Evolutionary conservation across 441 rosid genomes (phyloP).

Genomic region (Populus hybrid): DNA sequence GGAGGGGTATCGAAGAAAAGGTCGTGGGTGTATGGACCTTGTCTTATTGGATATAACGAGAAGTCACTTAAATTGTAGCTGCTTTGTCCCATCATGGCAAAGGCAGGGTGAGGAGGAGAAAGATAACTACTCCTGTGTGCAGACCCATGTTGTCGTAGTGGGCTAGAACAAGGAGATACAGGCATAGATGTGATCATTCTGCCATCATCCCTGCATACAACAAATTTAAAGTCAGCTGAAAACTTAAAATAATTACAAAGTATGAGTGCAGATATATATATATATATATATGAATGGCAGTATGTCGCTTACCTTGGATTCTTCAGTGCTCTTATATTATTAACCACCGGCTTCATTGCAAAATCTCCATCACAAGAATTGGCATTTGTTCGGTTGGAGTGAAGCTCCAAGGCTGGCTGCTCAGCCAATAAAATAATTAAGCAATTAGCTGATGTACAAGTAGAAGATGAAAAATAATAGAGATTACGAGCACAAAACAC

Average conservation of each 20-base stretch:
- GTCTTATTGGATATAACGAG: conserved; percentile 46
- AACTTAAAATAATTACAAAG: background rate
- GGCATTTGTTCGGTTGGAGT: conserved; percentile 41
- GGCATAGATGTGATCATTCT: conserved; percentile 78
- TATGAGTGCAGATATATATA: background rate
- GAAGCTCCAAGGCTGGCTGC: conserved; percentile 72
- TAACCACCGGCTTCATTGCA: conserved; percentile 33
- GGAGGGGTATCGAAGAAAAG: conserved; percentile 44
- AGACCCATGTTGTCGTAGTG: conserved; percentile 59
- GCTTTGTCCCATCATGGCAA: conserved; percentile 43
- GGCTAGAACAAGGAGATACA: conserved; percentile 91
- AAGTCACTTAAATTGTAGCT: conserved; percentile 53
- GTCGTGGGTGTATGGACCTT: conserved; percentile 44
- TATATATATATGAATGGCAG: background rate
- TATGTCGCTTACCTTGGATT: conserved; percentile 50
- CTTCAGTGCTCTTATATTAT: conserved; percentile 39
- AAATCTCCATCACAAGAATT: conserved; percentile 44
- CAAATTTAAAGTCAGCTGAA: background rate
- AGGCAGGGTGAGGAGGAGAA: conserved; percentile 78
- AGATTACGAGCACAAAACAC: background rate
- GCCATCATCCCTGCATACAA: conserved; percentile 52
- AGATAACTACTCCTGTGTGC: conserved; percentile 63
- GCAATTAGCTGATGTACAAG: conserved; percentile 14
- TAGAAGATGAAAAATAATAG: background rate
- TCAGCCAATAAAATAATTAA: conserved; percentile 14